Conservation (phyloP, 1,284 basidiomycete genomes). For the Waitea zeae region DNA sequence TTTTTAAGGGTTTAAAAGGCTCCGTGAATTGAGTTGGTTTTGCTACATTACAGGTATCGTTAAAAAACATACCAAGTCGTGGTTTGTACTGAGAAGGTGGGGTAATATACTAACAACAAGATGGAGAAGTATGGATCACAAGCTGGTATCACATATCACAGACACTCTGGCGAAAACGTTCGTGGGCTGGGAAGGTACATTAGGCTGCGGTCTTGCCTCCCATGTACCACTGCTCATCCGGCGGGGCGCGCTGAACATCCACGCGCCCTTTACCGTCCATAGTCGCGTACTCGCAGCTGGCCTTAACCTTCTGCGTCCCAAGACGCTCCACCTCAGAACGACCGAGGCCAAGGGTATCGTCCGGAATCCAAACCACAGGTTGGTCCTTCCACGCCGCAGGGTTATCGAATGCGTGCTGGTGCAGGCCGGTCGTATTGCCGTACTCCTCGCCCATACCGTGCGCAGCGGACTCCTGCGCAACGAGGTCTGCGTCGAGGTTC, state of each 20-base stretch:
- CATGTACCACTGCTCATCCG: conserved; percentile 1
- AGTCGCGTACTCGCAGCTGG: not conserved
- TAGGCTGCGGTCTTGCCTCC: not conserved
- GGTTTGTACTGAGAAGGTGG: too few species aligned
- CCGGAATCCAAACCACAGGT: not conserved
- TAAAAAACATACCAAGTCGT: too few species aligned
- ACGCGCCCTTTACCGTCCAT: conserved; percentile 1
- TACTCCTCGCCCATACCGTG: not conserved
- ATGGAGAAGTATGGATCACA: too few species aligned
- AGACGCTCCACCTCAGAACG: not conserved
- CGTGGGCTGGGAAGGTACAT: too few species aligned
- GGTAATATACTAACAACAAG: too few species aligned
- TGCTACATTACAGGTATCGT: too few species aligned
- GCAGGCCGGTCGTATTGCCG: conserved; percentile 1
- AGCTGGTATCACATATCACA: too few species aligned
- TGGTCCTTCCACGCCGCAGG: not conserved
- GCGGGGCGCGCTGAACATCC: not conserved
- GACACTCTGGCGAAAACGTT: too few species aligned
- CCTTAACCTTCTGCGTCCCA: not conserved
- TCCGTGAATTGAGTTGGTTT: too few species aligned
- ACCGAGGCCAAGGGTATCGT: conserved; percentile 1
- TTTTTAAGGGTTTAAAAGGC: too few species aligned
- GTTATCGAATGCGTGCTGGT: not conserved
- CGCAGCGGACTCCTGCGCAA: conserved; percentile 11
- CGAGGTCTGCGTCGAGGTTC: not conserved